Evolutionary conservation across 2,329 filamentous ascomycete genomes (phyloP), one percentile per base, ranked within the genome.

Genomic region (Cladosporium sp.): DNA sequence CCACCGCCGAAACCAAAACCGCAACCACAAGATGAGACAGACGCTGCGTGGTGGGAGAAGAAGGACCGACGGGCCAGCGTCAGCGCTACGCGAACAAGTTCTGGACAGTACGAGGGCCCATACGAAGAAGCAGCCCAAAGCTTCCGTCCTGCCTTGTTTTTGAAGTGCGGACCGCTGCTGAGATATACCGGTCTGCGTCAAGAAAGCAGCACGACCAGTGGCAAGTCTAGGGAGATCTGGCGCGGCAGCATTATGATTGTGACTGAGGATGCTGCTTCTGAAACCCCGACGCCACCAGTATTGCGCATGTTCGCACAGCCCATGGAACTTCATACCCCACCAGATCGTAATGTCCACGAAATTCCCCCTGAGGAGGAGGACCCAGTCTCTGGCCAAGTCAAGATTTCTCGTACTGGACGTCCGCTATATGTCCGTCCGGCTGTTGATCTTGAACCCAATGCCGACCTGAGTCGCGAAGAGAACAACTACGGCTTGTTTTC

Each of bases 161-260:
- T 99, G 64, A 93, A 93, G 78, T 97, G 94, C 74, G 95, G 95
- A 0, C 95, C 95, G 6, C 81, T 99, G 26, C 81, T 99, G 69
- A 88, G 95, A 67, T 99, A 96, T 77, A 94, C 90, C 65, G 95
- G 96, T 24, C 87, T 97, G 51, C 87, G 90, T 49, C 84, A 83
- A 47, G 87, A 96, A 58, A 61, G 47, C 14, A 66, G 68, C 21
- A 75, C 80, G 36, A 78, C 76, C 34, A 76, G 74, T 65, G 78
- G 63, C 76, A 63, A 77, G 76, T 77, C 77, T 0, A 70, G 74
- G 12, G 88, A 92, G 52, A 88, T 94, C 24, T 99, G 95, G 95
- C 88, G 93, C 76, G 95, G 95, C 5, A 96, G 88, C 67, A 85
- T 98, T 66, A 93, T 99, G 92, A 97, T 99, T 72, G 93, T 99